A percentile compares a stretch with the other conserved stretches of the same genome.
Evolutionary conservation across 2,329 filamentous ascomycete genomes (phyloP).

Genomic region (Periconia macrospinosa): DNA sequence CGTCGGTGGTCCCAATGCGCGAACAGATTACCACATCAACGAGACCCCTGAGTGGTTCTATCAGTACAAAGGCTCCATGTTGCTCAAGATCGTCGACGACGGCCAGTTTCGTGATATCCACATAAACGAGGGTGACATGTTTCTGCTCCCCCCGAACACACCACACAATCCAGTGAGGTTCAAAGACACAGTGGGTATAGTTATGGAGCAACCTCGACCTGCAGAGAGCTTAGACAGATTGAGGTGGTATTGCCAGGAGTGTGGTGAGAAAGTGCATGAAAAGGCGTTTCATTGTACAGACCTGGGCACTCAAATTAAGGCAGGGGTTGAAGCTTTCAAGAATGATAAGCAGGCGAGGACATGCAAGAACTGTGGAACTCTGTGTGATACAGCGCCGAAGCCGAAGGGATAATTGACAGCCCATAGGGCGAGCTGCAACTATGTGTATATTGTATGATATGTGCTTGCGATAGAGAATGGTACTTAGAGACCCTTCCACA

Average conservation of each 20-base stretch:
- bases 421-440: conserved; percentile 1
- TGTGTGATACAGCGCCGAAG: conserved; percentile 72
- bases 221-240: conserved; percentile 71
- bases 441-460: conserved; percentile 13
- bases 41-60: conserved; percentile 97
- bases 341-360: conserved; percentile 68
- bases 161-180: conserved; percentile 96
- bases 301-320: conserved; percentile 92
- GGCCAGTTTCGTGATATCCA: conserved; percentile 76
- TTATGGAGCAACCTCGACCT: conserved; percentile 83
- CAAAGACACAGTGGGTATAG: conserved; percentile 88
- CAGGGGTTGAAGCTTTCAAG: conserved; percentile 81
- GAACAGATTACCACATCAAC: conserved; percentile 99
- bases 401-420: conserved; percentile 10
- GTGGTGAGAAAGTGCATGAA: conserved; percentile 77
- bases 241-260: conserved; percentile 85
- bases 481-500: conserved; percentile 71
- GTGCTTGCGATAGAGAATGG: background rate
- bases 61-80: conserved; percentile 90
- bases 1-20: conserved; percentile 91
- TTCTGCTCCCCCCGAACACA: conserved; percentile 89
- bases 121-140: conserved; percentile 92
- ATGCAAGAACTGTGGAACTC: conserved; percentile 73
- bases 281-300: conserved; percentile 85
- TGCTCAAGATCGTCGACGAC: conserved; percentile 84